Percentiles rank a stretch among this genome's conserved stretches.
Evolutionary conservation across 352 stramenopile genomes (phyloP).

Genomic region (Pythium diclinum): DNA sequence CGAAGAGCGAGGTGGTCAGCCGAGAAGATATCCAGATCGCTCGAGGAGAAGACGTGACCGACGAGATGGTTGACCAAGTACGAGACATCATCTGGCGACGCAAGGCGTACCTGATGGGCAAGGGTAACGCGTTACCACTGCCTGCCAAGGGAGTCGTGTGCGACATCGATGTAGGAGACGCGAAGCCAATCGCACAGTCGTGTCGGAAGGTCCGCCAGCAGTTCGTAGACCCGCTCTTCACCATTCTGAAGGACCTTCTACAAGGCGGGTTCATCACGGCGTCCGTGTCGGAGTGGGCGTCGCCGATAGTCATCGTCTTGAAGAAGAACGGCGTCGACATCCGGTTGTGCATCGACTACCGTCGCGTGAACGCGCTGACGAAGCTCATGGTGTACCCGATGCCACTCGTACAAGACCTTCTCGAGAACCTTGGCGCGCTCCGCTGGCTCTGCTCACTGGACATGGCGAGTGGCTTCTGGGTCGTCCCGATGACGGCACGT

Average conservation of each 20-base stretch:
- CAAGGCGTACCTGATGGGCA: constrained; percentile 26
- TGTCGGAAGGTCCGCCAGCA: constrained; percentile 19
- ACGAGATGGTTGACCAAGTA: constrained; percentile 4
- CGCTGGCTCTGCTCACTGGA: constrained; percentile 27
- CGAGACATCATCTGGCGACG: constrained; percentile 6
- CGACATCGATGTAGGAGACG: constrained; percentile 34
- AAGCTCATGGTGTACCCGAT: constrained; percentile 29
- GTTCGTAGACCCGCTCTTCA: constrained; percentile 23
- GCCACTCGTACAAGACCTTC: constrained; percentile 23
- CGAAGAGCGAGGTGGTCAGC: background rate
- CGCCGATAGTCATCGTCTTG: constrained; percentile 36
- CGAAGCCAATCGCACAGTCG: constrained; percentile 20
- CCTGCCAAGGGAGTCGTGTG: constrained; percentile 23
- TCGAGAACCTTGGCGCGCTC: constrained; percentile 18
- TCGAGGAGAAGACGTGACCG: background rate
- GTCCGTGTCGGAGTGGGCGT: constrained; percentile 28
- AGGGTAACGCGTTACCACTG: constrained; percentile 23
- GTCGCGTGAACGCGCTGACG: constrained; percentile 19
- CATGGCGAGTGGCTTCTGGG: constrained; percentile 28
- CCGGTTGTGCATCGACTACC: constrained; percentile 30
- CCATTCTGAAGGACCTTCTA: constrained; percentile 34
- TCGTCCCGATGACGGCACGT: constrained; percentile 20
- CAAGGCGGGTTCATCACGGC: constrained; percentile 11
- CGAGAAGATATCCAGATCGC: constrained; percentile 15
- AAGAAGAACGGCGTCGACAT: constrained; percentile 42